phyloP scores from a whole-genome alignment of 768 basidiomycete species.

The Hygrocybe coccinea region DNA sequence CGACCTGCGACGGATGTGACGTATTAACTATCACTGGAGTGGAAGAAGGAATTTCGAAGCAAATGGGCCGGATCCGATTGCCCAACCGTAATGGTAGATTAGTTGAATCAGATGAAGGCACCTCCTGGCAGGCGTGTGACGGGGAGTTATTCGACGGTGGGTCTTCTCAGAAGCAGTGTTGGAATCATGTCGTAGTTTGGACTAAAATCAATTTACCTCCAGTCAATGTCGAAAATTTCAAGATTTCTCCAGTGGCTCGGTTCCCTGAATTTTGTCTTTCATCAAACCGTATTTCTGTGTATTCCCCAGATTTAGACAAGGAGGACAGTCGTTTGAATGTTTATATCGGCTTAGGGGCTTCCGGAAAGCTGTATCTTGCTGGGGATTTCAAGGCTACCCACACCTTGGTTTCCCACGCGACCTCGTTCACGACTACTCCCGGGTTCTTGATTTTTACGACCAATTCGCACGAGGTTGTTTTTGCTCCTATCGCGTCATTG shows the following conservation, averaged over 20 bases:
- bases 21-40: constrained; percentile 26
- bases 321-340: constrained; percentile 19
- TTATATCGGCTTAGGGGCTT: constrained; percentile 60
- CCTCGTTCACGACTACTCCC: constrained; percentile 69
- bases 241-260: constrained; percentile 22
- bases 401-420: constrained; percentile 49
- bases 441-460: constrained; percentile 84
- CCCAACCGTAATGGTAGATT: constrained; percentile 46
- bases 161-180: constrained; percentile 10
- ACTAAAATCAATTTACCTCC: background rate
- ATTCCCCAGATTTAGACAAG: constrained; percentile 15
- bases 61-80: constrained; percentile 23
- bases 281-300: constrained; percentile 28
- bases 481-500: constrained; percentile 50
- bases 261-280: constrained; percentile 63
- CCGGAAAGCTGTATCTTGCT: constrained; percentile 60
- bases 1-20: constrained; percentile 30
- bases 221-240: constrained; percentile 21
- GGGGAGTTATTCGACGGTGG: constrained; percentile 50
- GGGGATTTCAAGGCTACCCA: constrained; percentile 22
- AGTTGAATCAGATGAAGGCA: constrained; percentile 26
- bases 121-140: constrained; percentile 40
- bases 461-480: constrained; percentile 72
- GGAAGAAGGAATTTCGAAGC: constrained; percentile 3
- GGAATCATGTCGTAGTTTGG: background rate